A percentile compares a stretch with the other conserved stretches of the same genome.
phyloP scores from a whole-genome alignment of 345 rosid species.

The Salix udensis region DNA sequence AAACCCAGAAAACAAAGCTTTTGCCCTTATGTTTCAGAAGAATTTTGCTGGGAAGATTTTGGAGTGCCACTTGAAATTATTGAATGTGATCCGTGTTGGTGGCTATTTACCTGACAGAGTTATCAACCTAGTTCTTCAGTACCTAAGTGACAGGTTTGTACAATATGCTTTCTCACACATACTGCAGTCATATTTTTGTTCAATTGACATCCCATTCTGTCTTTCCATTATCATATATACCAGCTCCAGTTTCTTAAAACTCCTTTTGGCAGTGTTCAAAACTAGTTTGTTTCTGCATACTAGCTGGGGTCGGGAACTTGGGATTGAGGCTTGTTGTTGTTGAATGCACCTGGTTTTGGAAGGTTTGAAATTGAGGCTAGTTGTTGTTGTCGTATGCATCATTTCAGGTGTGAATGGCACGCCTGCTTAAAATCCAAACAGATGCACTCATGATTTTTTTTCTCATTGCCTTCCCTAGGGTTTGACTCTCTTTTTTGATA shows the following conservation, averaged over 20 bases:
- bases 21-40: constrained; percentile 90
- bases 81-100: constrained; percentile 78
- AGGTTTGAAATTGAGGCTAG: background rate
- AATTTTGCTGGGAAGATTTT: constrained; percentile 86
- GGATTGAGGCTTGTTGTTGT: background rate
- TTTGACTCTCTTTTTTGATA: background rate
- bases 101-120: constrained; percentile 97
- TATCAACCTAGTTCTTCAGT: constrained; percentile 89
- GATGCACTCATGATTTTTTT: background rate
- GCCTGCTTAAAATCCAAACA: background rate
- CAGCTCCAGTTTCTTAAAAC: background rate
- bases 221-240: background rate
- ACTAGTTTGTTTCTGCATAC: background rate
- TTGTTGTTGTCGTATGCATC: background rate
- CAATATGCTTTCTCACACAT: background rate
- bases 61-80: constrained; percentile 82
- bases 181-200: background rate
- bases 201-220: background rate
- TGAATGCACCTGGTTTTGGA: background rate
- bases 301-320: background rate
- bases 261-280: background rate
- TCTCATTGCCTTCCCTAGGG: background rate
- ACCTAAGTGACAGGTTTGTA: constrained; percentile 83
- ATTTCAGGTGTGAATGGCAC: background rate
- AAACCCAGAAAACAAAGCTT: constrained; percentile 76